These are phyloP conservation scores for Botrytis pseudocinerea DNA, from an alignment of 2,329 filamentous ascomycete species.

Conservation along the genomic window DNA sequence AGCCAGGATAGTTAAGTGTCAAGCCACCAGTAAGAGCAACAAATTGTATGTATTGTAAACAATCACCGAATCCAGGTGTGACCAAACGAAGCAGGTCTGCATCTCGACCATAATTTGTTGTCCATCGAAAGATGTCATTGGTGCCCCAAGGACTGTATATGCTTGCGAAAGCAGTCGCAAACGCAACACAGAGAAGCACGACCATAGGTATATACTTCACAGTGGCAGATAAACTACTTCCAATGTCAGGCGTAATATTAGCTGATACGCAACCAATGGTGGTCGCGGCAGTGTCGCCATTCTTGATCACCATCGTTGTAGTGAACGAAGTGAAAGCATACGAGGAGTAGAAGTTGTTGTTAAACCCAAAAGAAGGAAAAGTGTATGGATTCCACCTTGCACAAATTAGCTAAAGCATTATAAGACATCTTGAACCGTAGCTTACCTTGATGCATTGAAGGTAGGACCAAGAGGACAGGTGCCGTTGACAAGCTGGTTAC, in stretches of 20 bases:
- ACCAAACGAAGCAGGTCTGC: constrained; percentile 88
- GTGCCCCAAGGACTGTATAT: constrained; percentile 95
- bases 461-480: constrained; percentile 74
- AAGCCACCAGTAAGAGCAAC: constrained; percentile 83
- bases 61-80: constrained; percentile 95
- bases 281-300: constrained; percentile 65
- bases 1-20: constrained; percentile 87
- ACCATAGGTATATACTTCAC: constrained; percentile 75
- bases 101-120: constrained; percentile 95
- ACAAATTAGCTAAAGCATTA: constrained; percentile 8
- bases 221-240: constrained; percentile 63
- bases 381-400: constrained; percentile 44
- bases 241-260: constrained; percentile 82
- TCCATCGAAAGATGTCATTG: constrained; percentile 88
- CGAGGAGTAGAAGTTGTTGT: constrained; percentile 73
- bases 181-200: constrained; percentile 74
- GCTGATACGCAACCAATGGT: constrained; percentile 78
- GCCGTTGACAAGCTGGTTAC: constrained; percentile 59
- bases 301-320: constrained; percentile 70
- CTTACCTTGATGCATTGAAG: constrained; percentile 60
- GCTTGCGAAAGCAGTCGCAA: constrained; percentile 80
- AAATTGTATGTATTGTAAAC: constrained; percentile 95
- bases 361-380: constrained; percentile 72
- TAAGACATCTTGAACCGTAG: constrained; percentile 8
- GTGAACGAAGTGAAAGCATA: constrained; percentile 86